Conservation (phyloP, 2,329 filamentous ascomycete species). For the Neofusicoccum sp. region DNA sequence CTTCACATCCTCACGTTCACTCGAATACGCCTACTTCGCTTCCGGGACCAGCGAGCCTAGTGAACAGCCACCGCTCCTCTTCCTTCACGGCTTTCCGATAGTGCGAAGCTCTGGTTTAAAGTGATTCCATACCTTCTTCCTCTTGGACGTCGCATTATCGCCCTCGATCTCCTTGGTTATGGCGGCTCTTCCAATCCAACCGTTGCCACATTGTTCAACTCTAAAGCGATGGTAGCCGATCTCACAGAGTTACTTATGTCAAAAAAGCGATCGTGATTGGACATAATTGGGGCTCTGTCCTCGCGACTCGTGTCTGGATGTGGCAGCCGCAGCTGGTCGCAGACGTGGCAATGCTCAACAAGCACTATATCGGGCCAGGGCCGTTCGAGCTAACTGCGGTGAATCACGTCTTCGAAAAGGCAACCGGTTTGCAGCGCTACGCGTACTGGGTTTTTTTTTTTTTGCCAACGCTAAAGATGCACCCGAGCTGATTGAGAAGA, state of each 20-base stretch:
- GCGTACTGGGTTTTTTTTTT: conserved; percentile 52
- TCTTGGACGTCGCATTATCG: conserved; percentile 40
- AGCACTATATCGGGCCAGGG: conserved; percentile 41
- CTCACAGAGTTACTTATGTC: conserved; percentile 27
- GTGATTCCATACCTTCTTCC: conserved; percentile 42
- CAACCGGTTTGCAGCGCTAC: conserved; percentile 39
- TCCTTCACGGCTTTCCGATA: conserved; percentile 53
- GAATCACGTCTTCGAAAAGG: conserved; percentile 33
- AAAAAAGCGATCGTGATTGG: conserved; percentile 34
- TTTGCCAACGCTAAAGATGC: conserved; percentile 41
- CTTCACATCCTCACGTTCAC: conserved; percentile 26
- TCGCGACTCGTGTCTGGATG: conserved; percentile 44
- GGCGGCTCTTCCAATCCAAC: conserved; percentile 36
- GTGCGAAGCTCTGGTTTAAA: conserved; percentile 45
- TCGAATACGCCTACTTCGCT: conserved; percentile 31
- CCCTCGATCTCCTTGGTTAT: conserved; percentile 40
- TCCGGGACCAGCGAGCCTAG: conserved; percentile 20
- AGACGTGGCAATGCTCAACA: conserved; percentile 45
- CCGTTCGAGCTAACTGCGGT: conserved; percentile 39
- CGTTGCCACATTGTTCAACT: conserved; percentile 26
- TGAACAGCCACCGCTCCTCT: conserved; percentile 23
- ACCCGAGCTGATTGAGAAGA: conserved; percentile 36
- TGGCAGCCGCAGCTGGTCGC: conserved; percentile 41
- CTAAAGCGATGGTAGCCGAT: conserved; percentile 26
- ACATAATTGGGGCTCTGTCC: conserved; percentile 50